These are phyloP conservation scores for Dichotomopilus funicola DNA, from an alignment of 2,329 filamentous ascomycete genomes.

Conservation along the genomic window DNA sequence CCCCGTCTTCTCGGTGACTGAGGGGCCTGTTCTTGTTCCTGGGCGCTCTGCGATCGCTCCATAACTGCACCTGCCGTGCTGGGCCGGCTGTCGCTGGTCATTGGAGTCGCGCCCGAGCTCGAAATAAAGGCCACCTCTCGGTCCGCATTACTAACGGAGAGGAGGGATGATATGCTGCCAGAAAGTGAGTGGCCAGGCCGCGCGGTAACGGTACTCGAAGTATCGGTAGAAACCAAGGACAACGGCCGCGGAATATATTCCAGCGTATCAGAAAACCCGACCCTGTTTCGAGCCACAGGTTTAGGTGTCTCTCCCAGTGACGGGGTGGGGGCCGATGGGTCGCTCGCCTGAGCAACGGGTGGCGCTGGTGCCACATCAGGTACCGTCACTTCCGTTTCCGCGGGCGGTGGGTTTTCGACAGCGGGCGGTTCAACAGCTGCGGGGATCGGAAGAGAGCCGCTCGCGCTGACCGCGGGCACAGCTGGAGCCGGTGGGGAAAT, in stretches of 20 bases:
- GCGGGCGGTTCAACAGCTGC: slow-evolving; percentile 37
- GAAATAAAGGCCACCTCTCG: slow-evolving; percentile 34
- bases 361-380: slow-evolving; percentile 7
- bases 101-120: slow-evolving; percentile 36
- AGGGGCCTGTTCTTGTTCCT: slow-evolving; percentile 28
- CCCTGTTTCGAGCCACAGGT: slow-evolving; percentile 49
- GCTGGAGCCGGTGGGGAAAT: slow-evolving; percentile 57
- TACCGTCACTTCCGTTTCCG: slow-evolving; percentile 5
- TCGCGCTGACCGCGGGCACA: slow-evolving; percentile 48
- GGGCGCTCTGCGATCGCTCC: slow-evolving; percentile 41
- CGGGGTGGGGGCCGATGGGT: slow-evolving; percentile 9
- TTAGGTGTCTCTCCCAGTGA: slow-evolving; percentile 18
- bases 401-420: slow-evolving; percentile 6
- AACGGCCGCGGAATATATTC: slow-evolving; percentile 78
- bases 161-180: slow-evolving; percentile 72
- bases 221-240: slow-evolving; percentile 78
- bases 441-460: slow-evolving; percentile 49
- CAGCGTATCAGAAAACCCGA: slow-evolving; percentile 77
- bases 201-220: slow-evolving; percentile 67
- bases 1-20: slow-evolving; percentile 47
- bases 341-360: not conserved
- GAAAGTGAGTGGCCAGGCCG: slow-evolving; percentile 66
- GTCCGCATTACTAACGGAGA: slow-evolving; percentile 50
- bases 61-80: slow-evolving; percentile 67
- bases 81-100: slow-evolving; percentile 48